Percentiles rank a stretch among this genome's conserved stretches.
Conservation (phyloP, 352 stramenopile species). For the Elongisporangium senticosum region DNA sequence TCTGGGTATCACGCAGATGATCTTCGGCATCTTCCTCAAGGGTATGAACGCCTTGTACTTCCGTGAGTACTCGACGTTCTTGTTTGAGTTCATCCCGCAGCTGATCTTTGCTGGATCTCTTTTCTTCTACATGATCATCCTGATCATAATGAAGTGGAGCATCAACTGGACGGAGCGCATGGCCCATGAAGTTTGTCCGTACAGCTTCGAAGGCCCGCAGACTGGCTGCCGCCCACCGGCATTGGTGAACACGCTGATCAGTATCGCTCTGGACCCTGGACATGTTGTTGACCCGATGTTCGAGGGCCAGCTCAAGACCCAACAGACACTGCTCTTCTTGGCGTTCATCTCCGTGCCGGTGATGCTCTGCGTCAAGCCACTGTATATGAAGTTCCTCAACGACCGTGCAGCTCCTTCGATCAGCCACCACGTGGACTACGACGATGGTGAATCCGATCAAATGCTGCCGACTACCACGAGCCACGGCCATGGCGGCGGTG, state of each 20-base stretch:
- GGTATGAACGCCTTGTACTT: constrained; percentile 97
- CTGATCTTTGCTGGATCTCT: constrained; percentile 95
- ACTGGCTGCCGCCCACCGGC: constrained; percentile 96
- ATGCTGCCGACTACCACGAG: constrained; percentile 29
- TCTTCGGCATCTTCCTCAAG: constrained; percentile 95
- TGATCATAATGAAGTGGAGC: constrained; percentile 99
- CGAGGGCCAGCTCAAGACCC: constrained; percentile 85
- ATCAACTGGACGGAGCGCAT: constrained; percentile 98
- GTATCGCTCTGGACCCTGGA: constrained; percentile 95
- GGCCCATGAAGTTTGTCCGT: constrained; percentile 87
- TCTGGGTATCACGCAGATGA: constrained; percentile 99
- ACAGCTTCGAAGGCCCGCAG: constrained; percentile 91
- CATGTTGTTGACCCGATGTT: constrained; percentile 95
- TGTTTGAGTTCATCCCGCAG: constrained; percentile 97
- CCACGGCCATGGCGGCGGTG: constrained; percentile 32
- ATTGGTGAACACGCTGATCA: constrained; percentile 98
- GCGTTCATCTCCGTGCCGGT: constrained; percentile 94
- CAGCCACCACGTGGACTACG: constrained; percentile 68
- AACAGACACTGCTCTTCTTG: constrained; percentile 90
- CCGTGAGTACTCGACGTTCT: constrained; percentile 91
- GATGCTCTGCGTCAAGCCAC: constrained; percentile 95
- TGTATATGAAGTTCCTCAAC: constrained; percentile 85
- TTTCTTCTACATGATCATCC: constrained; percentile 99
- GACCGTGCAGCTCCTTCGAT: constrained; percentile 44
- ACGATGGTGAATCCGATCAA: constrained; percentile 68